Evolutionary conservation across 768 basidiomycete species (phyloP).

Genomic region (Suillus spraguei): DNA sequence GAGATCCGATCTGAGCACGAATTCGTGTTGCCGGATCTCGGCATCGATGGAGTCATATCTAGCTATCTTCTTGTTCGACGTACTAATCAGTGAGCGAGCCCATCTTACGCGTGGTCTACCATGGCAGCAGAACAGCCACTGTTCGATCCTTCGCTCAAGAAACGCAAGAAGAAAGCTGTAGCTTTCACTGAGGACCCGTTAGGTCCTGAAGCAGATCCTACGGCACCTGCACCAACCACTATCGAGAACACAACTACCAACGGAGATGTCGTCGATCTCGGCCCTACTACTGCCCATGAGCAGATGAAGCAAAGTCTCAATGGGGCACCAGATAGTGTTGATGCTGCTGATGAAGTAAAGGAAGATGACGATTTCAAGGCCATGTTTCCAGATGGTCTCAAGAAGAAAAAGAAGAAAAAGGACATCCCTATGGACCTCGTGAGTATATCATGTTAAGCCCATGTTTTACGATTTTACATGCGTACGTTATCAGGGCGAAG

Average conservation of each 20-base stretch:
- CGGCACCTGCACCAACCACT: slow-evolving; percentile 70
- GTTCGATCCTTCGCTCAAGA: slow-evolving; percentile 84
- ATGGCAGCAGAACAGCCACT: slow-evolving; percentile 73
- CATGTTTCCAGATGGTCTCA: slow-evolving; percentile 81
- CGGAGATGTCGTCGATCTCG: slow-evolving; percentile 77
- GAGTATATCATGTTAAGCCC: slow-evolving; percentile 30
- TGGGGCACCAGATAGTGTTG: slow-evolving; percentile 35
- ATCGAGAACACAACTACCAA: slow-evolving; percentile 71
- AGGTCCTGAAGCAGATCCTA: slow-evolving; percentile 81
- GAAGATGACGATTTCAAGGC: slow-evolving; percentile 78
- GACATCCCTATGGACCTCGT: slow-evolving; percentile 85
- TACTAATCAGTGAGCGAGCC: slow-evolving; percentile 17
- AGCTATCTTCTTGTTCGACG: slow-evolving; percentile 11
- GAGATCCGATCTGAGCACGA: slow-evolving; percentile 34
- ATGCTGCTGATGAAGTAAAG: slow-evolving; percentile 44
- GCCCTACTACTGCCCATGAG: slow-evolving; percentile 74
- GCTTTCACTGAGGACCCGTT: slow-evolving; percentile 85
- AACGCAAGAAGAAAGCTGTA: slow-evolving; percentile 86
- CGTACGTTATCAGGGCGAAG: slow-evolving; percentile 47
- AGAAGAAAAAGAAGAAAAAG: slow-evolving; percentile 95
- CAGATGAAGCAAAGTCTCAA: slow-evolving; percentile 59
- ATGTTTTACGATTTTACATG: slow-evolving; percentile 8
- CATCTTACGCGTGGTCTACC: slow-evolving; percentile 20
- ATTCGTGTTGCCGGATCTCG: slow-evolving; percentile 28
- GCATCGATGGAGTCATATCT: slow-evolving; percentile 22